These are phyloP conservation scores for Medicago arabica DNA, from an alignment of 306 rosid species.

Conservation along the genomic window DNA sequence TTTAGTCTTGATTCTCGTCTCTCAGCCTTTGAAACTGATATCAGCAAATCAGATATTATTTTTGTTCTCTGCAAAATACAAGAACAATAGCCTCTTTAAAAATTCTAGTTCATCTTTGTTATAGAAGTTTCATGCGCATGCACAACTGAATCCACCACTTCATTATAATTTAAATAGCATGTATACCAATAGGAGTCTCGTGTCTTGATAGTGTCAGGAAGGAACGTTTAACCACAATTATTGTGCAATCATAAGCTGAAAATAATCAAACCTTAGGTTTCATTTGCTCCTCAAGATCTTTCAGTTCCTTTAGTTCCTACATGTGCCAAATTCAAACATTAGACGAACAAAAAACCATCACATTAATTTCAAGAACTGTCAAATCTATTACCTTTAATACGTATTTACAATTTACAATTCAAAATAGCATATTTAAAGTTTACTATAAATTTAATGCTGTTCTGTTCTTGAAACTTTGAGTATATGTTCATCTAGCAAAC, in stretches of 20 bases:
- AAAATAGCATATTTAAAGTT: too few species aligned
- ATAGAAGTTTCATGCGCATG: slow-evolving; percentile 6
- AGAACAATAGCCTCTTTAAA: too few species aligned
- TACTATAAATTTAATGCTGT: too few species aligned
- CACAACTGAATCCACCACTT: background rate
- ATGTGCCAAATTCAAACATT: slow-evolving; percentile 43
- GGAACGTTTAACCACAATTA: slow-evolving; percentile 12
- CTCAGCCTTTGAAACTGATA: slow-evolving; percentile 94
- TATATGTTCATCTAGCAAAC: too few species aligned
- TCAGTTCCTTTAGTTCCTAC: slow-evolving; percentile 91
- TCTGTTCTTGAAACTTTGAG: too few species aligned
- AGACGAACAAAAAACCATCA: slow-evolving; percentile 38
- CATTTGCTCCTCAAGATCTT: slow-evolving; percentile 83
- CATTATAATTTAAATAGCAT: slow-evolving; percentile 32
- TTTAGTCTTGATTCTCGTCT: slow-evolving; percentile 98
- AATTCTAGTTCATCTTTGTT: slow-evolving; percentile 26
- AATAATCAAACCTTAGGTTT: slow-evolving; percentile 83
- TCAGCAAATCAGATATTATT: slow-evolving; percentile 89
- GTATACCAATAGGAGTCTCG: background rate
- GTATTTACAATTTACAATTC: too few species aligned
- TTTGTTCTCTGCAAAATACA: slow-evolving; percentile 80
- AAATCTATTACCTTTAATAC: slow-evolving; percentile 7
- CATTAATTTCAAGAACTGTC: slow-evolving; percentile 32
- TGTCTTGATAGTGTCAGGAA: slow-evolving; percentile 21
- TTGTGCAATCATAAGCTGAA: background rate